Base-by-base conservation (phyloP, 2,329 filamentous ascomycete species). In the Neoascochyta sp. region DNA sequence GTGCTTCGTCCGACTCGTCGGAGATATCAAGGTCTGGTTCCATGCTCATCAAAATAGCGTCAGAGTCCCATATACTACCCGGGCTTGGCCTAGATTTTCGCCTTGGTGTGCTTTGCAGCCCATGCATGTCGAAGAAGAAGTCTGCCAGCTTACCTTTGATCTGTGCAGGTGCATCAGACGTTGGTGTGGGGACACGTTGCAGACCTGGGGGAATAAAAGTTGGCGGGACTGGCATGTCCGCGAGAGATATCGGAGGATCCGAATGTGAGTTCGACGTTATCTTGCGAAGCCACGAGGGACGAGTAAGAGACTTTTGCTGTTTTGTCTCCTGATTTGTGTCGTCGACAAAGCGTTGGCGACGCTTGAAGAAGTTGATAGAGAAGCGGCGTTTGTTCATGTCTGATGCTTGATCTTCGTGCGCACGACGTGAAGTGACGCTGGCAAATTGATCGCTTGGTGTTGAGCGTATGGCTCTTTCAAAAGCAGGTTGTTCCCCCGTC, bases 1-100 rank as follows among this genome's bases (percentile, higher is more conserved):
- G 53, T 4, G 45, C 46, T 29, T 61, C 37, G 3, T 44, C 29
- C 3, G 47, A 32, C 6, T 33, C 21, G n/a, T 34, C 15, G 33
- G 32, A 31, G 15, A 28, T 24, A 5, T 24, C 19, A 14, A 50
- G 39, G n/a, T 48, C 41, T 2, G 34, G 37, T 9, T 38, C 29
- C 24, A 52, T 40, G n/a, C 52, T 47, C 59, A 63, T 63, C 12
- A 63, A 40, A 9, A 63, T 24, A 1, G 52, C 51, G 27, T 63
- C 55, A 7, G 57, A 61, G 28, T 63, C 57, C 60, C 60, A 63
- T 16, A 51, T 32, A 5, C 57, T 52, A 9, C 38, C 43, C 7
- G 46, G 35, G 4, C 34, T 35, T 3, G 36, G 10, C 15, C 29
- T 36, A 5, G 33, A 14, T n/a, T 40, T 50, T 10, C 40, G 32